phyloP scores from a whole-genome alignment of 2,329 filamentous ascomycete genomes.

The Fusarium annulatum region DNA sequence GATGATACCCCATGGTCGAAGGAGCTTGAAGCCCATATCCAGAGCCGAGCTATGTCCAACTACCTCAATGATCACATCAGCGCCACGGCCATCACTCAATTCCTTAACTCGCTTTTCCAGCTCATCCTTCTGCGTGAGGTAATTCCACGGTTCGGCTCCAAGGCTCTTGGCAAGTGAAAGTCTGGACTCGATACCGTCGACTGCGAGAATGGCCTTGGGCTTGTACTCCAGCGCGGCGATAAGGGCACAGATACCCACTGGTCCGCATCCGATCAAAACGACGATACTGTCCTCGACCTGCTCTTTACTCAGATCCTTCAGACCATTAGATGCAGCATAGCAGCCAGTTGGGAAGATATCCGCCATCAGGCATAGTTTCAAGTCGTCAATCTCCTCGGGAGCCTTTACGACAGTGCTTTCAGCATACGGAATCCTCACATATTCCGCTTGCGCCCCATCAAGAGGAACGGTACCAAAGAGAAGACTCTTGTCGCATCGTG shows the following conservation, averaged over 20 bases:
- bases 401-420: conserved; percentile 28
- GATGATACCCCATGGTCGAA: conserved; percentile 76
- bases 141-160: conserved; percentile 69
- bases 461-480: conserved; percentile 15
- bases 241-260: conserved; percentile 30
- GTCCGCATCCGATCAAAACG: conserved; percentile 29
- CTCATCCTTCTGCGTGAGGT: conserved; percentile 70
- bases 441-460: conserved; percentile 33
- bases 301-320: not conserved
- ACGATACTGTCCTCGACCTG: not conserved
- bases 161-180: conserved; percentile 1
- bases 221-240: conserved; percentile 19
- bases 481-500: conserved; percentile 17
- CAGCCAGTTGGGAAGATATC: conserved; percentile 37
- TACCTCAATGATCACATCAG: conserved; percentile 82
- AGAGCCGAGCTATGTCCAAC: conserved; percentile 75
- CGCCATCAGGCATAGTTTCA: conserved; percentile 32
- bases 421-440: conserved; percentile 23
- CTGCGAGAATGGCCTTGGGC: conserved; percentile 11
- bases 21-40: conserved; percentile 69
- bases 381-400: conserved; percentile 7
- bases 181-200: conserved; percentile 25
- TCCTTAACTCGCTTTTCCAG: conserved; percentile 76
- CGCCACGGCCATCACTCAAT: conserved; percentile 80
- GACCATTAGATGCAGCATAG: conserved; percentile 67